Conservation (phyloP, 2,329 filamentous ascomycete genomes). For the Niveomyces coronatus region DNA sequence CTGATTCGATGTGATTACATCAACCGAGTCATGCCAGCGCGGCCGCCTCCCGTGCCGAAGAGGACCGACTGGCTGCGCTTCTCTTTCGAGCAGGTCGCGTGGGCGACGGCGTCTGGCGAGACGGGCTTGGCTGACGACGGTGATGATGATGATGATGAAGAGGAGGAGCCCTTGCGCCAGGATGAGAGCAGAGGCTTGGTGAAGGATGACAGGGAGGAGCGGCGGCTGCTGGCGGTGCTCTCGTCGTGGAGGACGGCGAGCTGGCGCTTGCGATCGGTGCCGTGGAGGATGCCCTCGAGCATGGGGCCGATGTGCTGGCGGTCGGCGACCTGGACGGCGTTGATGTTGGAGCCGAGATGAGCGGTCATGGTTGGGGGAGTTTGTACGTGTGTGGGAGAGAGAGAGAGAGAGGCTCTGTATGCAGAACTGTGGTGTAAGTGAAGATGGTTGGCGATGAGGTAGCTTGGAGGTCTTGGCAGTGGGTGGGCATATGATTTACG, state of each 20-base stretch:
- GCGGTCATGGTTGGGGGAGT: constrained; percentile 4
- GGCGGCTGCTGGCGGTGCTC: too few species aligned
- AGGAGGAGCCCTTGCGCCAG: background rate
- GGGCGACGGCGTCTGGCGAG: background rate
- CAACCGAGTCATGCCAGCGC: background rate
- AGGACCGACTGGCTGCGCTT: constrained; percentile 5
- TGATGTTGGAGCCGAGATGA: constrained; percentile 7
- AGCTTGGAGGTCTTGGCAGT: too few species aligned
- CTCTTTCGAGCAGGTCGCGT: background rate
- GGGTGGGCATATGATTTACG: too few species aligned
- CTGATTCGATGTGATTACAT: background rate
- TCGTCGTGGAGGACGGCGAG: constrained; percentile 6
- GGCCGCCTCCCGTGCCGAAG: constrained; percentile 1
- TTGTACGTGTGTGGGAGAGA: background rate
- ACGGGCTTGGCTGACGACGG: background rate
- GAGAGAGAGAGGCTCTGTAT: background rate
- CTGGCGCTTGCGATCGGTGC: constrained; percentile 10
- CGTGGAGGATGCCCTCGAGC: constrained; percentile 13
- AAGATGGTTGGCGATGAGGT: too few species aligned
- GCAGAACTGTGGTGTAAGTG: background rate
- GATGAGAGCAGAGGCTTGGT: background rate
- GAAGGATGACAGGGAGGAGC: background rate
- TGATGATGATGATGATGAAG: too few species aligned
- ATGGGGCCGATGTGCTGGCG: constrained; percentile 13
- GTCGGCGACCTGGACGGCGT: constrained; percentile 9